These are phyloP conservation scores for Cystobasidium tubakii DNA, from an alignment of 768 basidiomycete species.

Conservation along the genomic window DNA sequence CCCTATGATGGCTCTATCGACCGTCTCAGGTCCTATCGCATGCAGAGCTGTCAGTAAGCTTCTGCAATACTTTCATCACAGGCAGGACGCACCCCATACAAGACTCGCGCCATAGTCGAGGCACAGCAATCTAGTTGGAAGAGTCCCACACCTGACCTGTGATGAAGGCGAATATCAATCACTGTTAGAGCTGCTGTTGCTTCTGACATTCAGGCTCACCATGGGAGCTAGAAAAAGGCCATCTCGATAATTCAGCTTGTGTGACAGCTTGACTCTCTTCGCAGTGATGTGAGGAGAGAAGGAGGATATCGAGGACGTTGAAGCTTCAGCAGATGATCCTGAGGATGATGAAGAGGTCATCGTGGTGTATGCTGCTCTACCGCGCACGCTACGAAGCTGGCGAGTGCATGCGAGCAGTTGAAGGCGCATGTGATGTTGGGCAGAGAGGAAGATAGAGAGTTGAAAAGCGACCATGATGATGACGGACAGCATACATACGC, in stretches of 20 bases:
- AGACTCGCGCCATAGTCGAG: constrained; percentile 87
- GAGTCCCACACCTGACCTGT: constrained; percentile 39
- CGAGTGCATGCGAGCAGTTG: no score
- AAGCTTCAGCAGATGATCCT: no score
- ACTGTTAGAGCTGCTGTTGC: no score
- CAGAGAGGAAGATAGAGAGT: no score
- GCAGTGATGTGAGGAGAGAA: not conserved
- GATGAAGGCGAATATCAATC: no score
- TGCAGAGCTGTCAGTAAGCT: not conserved
- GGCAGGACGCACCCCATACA: constrained; percentile 51
- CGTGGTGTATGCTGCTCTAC: no score
- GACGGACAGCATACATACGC: no score
- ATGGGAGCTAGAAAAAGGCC: constrained; percentile 95
- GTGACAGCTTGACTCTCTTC: constrained; percentile 31
- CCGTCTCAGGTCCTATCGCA: constrained; percentile 84
- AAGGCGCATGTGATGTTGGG: no score
- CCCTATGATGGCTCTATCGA: constrained; percentile 91
- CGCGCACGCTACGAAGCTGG: no score
- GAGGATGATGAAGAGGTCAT: not conserved
- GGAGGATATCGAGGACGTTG: not conserved
- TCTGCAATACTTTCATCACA: no score
- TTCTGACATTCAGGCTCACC: constrained; percentile 59
- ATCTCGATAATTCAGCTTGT: constrained; percentile 59
- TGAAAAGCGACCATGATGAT: no score
- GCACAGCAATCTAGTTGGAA: constrained; percentile 42